phyloP scores from a whole-genome alignment of 192 early-diverging fungal species.

The Powellomyces hirtus region DNA sequence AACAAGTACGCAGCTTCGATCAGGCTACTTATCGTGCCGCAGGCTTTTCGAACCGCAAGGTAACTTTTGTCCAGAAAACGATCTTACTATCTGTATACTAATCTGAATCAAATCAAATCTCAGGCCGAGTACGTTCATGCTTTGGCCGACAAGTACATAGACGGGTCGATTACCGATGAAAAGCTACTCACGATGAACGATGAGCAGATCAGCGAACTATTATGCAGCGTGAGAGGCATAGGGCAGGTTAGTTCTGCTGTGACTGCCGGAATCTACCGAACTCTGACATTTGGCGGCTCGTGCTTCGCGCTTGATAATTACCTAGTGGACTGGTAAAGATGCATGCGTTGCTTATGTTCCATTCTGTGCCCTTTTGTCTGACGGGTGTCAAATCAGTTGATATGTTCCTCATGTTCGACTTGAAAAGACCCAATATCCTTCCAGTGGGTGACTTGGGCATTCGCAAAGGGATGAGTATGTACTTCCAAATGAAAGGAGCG shows the following conservation, averaged over 20 bases:
- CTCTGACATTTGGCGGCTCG: too few relatives aligned
- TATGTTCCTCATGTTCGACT: constrained; percentile 74
- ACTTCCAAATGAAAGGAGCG: constrained; percentile 55
- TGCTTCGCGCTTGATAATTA: neutral
- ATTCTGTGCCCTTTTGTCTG: neutral
- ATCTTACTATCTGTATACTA: too few relatives aligned
- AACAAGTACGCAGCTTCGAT: constrained; percentile 34
- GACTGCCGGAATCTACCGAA: too few relatives aligned
- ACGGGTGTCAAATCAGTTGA: too few relatives aligned
- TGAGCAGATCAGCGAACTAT: constrained; percentile 47
- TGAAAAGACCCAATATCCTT: constrained; percentile 67
- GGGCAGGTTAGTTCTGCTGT: constrained; percentile 64
- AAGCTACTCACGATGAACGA: constrained; percentile 53
- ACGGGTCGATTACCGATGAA: constrained; percentile 47
- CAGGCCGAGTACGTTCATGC: constrained; percentile 66
- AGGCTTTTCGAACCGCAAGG: constrained; percentile 50
- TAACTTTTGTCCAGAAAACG: too few relatives aligned
- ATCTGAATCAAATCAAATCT: too few relatives aligned
- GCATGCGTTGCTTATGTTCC: too few relatives aligned
- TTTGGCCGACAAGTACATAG: constrained; percentile 57
- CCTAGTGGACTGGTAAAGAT: constrained; percentile 19
- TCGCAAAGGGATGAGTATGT: constrained; percentile 60
- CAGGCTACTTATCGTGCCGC: constrained; percentile 29
- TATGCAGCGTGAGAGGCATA: constrained; percentile 64
- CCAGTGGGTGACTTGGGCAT: constrained; percentile 66